Evolutionary conservation across 2,329 filamentous ascomycete species (phyloP), one percentile per base, ranked within the genome.

Genomic region (Lasiodiplodia sp.): DNA sequence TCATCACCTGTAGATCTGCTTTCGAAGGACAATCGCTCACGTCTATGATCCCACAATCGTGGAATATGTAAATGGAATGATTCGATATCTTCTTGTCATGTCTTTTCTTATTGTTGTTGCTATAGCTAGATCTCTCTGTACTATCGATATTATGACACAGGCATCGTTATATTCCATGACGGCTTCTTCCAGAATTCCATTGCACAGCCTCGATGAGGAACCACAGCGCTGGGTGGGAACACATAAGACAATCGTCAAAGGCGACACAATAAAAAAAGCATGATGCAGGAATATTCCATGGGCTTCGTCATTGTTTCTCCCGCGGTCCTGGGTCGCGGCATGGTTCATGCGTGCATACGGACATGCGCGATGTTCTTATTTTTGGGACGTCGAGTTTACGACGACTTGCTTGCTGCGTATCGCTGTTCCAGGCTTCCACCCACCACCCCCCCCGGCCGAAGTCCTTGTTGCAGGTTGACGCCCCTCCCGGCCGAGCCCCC

Each of bases 41-140:
- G 40, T 34, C 38, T 62, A 62, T 21, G 60, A 64, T 64, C 28
- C 31, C 44, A 23, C 21, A 37, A 25, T 52, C 10, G 21, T 31
- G 47, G 47, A 40, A 25, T 64, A 64, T 52, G 60, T 64, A 52
- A 52, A 64, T 64, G 44, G 47, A n/a, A 64, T 31, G 60, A 64
- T 38, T 64, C 16, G 18, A 23, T 18, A 47, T 25, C n/a, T 52
- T 23, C 51, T 34, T 25, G 57, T 53, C 21, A 44, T 38, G 14
- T 64, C 3, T 14, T 64, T 47, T 64, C 25, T 49, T 52, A 38
- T 37, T 12, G 5, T 25, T 52, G 11, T 14, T 37, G 28, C n/a
- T 34, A 25, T 38, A 21, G 18, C 28, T 58, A 37, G 28, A 47
- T 10, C 34, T 18, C 23, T 44, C 55, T 49, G 25, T 51, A 63